phyloP scores from a whole-genome alignment of 805 yeast species.

The Wickerhamiella azyma region DNA sequence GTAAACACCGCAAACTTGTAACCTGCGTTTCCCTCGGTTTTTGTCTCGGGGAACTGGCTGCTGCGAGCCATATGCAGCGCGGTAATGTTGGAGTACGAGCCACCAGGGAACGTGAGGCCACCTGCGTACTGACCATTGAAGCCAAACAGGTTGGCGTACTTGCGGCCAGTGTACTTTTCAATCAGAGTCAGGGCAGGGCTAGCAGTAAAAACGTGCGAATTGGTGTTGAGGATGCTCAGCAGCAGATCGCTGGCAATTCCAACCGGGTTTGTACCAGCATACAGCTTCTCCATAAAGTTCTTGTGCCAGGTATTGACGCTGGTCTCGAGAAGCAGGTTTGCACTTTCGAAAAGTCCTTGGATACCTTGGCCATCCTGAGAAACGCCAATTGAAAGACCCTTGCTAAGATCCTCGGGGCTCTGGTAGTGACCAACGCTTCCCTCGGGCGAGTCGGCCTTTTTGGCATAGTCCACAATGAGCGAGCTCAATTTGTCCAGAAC shows the following conservation, averaged over 20 bases:
- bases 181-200: slow-evolving; percentile 67
- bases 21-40: slow-evolving; percentile 35
- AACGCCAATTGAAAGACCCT: slow-evolving; percentile 27
- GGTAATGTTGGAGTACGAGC: slow-evolving; percentile 75
- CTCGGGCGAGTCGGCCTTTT: slow-evolving; percentile 32
- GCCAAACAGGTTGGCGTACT: slow-evolving; percentile 55
- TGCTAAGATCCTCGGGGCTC: slow-evolving; percentile 34
- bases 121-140: slow-evolving; percentile 46
- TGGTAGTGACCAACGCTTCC: slow-evolving; percentile 34
- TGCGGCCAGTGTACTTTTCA: slow-evolving; percentile 52
- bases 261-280: slow-evolving; percentile 75
- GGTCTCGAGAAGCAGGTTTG: slow-evolving; percentile 45
- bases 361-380: slow-evolving; percentile 29
- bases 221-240: slow-evolving; percentile 59
- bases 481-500: slow-evolving; percentile 40
- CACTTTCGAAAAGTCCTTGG: slow-evolving; percentile 34
- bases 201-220: slow-evolving; percentile 72
- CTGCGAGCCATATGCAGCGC: slow-evolving; percentile 66
- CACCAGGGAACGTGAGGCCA: slow-evolving; percentile 77
- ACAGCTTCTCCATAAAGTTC: slow-evolving; percentile 70
- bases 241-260: slow-evolving; percentile 64
- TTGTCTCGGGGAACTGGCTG: slow-evolving; percentile 53
- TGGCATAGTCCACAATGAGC: slow-evolving; percentile 40
- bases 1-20: slow-evolving; percentile 54
- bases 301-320: slow-evolving; percentile 81